These are phyloP conservation scores for Trichocladium antarcticum DNA, from an alignment of 495 filamentous ascomycete genomes.

Conservation along the genomic window DNA sequence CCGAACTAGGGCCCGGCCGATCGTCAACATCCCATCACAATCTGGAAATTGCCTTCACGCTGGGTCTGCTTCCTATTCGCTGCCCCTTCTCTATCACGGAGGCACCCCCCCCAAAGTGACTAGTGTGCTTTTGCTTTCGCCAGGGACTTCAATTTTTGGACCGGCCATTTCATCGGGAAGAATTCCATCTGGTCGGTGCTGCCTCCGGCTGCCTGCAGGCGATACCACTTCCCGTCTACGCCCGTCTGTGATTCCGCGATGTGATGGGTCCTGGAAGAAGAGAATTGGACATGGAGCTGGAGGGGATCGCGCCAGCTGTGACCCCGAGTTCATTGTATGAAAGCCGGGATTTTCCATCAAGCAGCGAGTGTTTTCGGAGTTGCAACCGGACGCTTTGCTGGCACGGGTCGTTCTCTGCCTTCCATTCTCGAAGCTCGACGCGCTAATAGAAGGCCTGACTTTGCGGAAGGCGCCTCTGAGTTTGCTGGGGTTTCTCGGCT, in stretches of 20 bases:
- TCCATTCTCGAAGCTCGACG: neutral
- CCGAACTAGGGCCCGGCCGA: conserved; percentile 8
- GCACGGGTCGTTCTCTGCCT: too few species aligned
- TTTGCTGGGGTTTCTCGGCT: neutral
- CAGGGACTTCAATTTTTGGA: neutral
- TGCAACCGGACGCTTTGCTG: too few species aligned
- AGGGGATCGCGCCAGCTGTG: too few species aligned
- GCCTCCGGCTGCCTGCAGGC: conserved; percentile 5
- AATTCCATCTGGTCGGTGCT: neutral
- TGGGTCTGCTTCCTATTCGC: conserved; percentile 22
- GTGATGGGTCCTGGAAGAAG: too few species aligned
- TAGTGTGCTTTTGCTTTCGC: conserved; percentile 10
- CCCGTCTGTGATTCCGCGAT: neutral
- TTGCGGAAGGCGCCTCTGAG: neutral
- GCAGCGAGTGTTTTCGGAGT: too few species aligned
- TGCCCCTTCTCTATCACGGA: conserved; percentile 17
- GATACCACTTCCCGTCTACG: conserved; percentile 2
- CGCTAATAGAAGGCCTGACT: neutral
- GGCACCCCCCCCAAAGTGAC: conserved; percentile 12
- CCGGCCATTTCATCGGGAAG: too few species aligned
- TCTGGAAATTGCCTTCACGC: conserved; percentile 22
- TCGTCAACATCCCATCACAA: conserved; percentile 26
- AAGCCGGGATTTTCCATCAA: too few species aligned
- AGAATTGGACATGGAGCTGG: too few species aligned
- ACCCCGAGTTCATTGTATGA: too few species aligned